Evolutionary conservation across 345 rosid genomes (phyloP), one percentile per base, ranked within the genome.

Genomic region (Noccaea bulbosa): DNA sequence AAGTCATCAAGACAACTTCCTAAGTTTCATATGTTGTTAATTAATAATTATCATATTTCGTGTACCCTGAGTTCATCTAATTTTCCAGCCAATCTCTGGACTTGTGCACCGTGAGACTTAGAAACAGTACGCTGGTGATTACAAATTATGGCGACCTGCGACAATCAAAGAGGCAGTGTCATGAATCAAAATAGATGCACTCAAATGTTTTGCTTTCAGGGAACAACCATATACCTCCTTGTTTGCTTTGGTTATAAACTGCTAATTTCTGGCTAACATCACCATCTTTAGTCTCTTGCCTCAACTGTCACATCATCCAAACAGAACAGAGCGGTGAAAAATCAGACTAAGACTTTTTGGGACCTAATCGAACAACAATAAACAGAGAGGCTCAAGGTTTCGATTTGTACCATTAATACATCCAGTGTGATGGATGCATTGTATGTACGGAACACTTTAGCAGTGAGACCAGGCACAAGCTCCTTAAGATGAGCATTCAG

Each of bases 381-480:
- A 50, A 30, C 7, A 3, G 37, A 40, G n/a, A 52, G 33, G 35
- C 0, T 6, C 39, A 11, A 65, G 52, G 49, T 67, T 66, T 56
- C 16, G 17, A 69, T 62, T 62, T 78, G 80, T 79, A 90, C 98
- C 88, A 83, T 84, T n/a, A n/a, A n/a, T n/a, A 69, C 84, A 81
- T 91, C 96, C 78, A 93, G 73, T 15, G 92, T 93, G 77, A 88
- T 82, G 44, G 98, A 93, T 30, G 98, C 97, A 79, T 93, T 93
- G 74, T 83, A 93, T 62, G 98, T 93, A 83, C 97, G 97, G 73
- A 93, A 93, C 34, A 93, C 98, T 85, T 93, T 93, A 39, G 98
- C 96, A 45, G 98, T 91, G 52, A 93, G 94, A 43, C 90, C 97
- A 73, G 94, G 94, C 94, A 91, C 83, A 57, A 93, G 89, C 73